Base-by-base conservation (phyloP, 495 filamentous ascomycete species). In the Lophiotrema nucula region DNA sequence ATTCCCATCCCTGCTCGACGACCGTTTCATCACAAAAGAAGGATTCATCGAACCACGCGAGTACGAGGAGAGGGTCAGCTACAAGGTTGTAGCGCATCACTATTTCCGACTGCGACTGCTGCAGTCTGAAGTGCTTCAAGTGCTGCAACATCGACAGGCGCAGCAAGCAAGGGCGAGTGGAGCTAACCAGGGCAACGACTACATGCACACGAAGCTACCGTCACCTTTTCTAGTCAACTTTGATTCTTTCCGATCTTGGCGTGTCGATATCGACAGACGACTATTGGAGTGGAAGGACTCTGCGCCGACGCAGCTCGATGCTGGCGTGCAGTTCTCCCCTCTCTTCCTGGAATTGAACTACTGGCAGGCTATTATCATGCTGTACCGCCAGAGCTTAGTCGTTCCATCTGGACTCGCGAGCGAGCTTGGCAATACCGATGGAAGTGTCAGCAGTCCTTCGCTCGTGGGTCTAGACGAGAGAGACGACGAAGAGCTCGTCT, bases 301-400 rank as follows among this genome's bases (percentile, higher is more conserved):
- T 35, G 86, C 90, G 2, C 92, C 92, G 1, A 83, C 77, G 1
- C 86, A 85, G 58, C 69, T 80, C 19, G 85, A 95, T 25, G 95
- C 87, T 0, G 91, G 91, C 8, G 92, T 97, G 21, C 80, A 82
- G 6, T 97, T 97, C 70, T 87, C 86, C 4, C 82, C 87, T 8
- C 83, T 95, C 45, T 92, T 97, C 60, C 75, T 97, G 4, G 89
- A 96, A 57, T 72, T 97, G 45, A 97, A 97, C 68, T 97, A 97
- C 69, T 97, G 91, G 90, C 92, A 97, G 70, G 88, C 90, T n/a
- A 83, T 97, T 50, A 95, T 97, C 60, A 88, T 95, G 89, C 81
- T 97, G 2, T 97, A 97, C 70, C 80, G 92, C 51, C 92, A 96
- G 65, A 92, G 89, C 67, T 74, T 97, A 44, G 88, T 88, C 18